These are phyloP conservation scores for Penicillium sp. DNA, from an alignment of 2,329 filamentous ascomycete genomes.

Conservation along the genomic window DNA sequence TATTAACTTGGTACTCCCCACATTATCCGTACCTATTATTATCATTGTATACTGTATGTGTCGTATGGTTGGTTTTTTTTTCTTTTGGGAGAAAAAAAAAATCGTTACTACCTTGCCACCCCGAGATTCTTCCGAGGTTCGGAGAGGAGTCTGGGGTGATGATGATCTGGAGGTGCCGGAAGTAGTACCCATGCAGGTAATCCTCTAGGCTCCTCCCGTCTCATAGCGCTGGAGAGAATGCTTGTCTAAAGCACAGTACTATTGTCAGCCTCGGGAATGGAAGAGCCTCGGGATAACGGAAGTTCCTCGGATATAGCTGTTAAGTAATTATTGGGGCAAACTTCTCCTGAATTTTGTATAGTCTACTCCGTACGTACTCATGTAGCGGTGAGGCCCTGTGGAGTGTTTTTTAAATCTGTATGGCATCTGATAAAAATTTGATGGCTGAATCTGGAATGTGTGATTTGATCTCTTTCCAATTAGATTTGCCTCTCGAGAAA, in stretches of 20 bases:
- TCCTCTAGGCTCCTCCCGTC: background rate
- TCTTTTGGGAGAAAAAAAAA: background rate
- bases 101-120: background rate
- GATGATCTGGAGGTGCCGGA: background rate
- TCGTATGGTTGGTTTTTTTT: background rate
- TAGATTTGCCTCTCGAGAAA: background rate
- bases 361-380: slow-evolving; percentile 21
- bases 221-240: background rate
- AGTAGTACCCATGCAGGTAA: slow-evolving; percentile 3
- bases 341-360: slow-evolving; percentile 12
- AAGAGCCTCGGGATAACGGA: background rate
- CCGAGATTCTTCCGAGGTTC: slow-evolving; percentile 22
- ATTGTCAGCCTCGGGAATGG: background rate
- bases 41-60: background rate
- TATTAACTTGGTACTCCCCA: slow-evolving; percentile 3
- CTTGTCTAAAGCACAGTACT: background rate
- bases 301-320: slow-evolving; percentile 1
- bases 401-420: background rate
- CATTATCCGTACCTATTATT: background rate
- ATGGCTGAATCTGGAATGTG: background rate
- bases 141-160: slow-evolving; percentile 11
- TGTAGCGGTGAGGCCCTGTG: slow-evolving; percentile 18
- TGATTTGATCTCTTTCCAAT: background rate
- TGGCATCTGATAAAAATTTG: background rate
- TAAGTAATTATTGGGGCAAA: background rate